These are phyloP conservation scores for Botryosphaeria dothidea DNA, from an alignment of 2,329 filamentous ascomycete species.

Conservation along the genomic window DNA sequence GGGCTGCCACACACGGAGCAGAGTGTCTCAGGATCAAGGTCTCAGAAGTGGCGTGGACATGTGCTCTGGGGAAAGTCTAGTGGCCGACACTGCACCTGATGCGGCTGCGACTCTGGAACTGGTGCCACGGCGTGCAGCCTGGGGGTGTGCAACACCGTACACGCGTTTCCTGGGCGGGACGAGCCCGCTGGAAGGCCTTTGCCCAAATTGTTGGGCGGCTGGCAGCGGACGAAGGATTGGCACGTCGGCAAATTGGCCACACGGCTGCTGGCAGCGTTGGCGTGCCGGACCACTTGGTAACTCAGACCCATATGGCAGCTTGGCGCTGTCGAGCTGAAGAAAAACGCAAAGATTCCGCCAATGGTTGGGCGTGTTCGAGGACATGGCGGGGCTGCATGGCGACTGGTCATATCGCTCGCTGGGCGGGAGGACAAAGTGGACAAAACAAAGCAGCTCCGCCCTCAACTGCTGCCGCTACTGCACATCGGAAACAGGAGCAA, in stretches of 20 bases:
- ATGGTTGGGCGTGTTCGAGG: neutral
- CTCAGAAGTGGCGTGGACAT: slow-evolving; percentile 3
- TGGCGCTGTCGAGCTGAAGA: slow-evolving; percentile 6
- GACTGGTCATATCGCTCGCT: neutral
- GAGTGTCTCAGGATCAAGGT: slow-evolving; percentile 2
- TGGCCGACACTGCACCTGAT: slow-evolving; percentile 6
- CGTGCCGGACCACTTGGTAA: neutral
- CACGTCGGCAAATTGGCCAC: slow-evolving; percentile 6
- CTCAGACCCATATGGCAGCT: neutral
- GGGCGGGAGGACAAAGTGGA: slow-evolving; percentile 9
- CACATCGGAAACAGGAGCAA: slow-evolving; percentile 16
- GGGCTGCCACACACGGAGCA: neutral
- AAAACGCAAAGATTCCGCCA: neutral
- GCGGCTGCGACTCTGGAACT: slow-evolving; percentile 12
- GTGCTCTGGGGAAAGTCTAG: neutral
- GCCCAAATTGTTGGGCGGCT: neutral
- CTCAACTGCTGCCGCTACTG: slow-evolving; percentile 8
- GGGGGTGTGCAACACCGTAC: slow-evolving; percentile 4
- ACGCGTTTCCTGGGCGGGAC: neutral
- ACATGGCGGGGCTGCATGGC: slow-evolving; percentile 5
- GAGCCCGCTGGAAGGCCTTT: neutral
- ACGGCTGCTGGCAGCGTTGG: neutral
- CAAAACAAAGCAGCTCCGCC: slow-evolving; percentile 6
- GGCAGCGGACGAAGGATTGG: neutral
- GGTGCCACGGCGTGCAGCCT: slow-evolving; percentile 10